A percentile compares a stretch with the other conserved stretches of the same genome.
Conservation (phyloP, 2,329 filamentous ascomycete genomes). For the Apiospora saccharicola region DNA sequence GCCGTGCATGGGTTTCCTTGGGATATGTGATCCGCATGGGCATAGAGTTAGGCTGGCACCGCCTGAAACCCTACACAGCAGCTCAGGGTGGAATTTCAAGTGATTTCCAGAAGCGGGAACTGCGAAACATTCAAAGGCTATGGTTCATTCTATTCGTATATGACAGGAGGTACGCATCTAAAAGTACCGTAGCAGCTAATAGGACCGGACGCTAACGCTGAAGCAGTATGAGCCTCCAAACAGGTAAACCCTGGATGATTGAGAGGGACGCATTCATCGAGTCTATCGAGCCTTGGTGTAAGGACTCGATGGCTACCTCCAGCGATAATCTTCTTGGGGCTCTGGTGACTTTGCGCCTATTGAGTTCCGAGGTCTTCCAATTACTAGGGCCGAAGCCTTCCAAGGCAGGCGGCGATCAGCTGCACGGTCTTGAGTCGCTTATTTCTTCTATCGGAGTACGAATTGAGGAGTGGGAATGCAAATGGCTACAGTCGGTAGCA, state of each 20-base stretch:
- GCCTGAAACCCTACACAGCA: constrained; percentile 31
- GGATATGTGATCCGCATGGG: constrained; percentile 50
- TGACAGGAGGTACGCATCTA: constrained; percentile 49
- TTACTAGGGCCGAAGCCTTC: constrained; percentile 32
- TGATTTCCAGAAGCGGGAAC: constrained; percentile 36
- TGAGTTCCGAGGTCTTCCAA: constrained; percentile 45
- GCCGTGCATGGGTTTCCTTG: constrained; percentile 47
- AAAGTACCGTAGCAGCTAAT: too few species aligned
- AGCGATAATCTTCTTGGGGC: constrained; percentile 47
- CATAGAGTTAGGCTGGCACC: constrained; percentile 49
- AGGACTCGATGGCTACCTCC: constrained; percentile 31
- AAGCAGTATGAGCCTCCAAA: constrained; percentile 48
- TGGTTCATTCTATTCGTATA: constrained; percentile 50
- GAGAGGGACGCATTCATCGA: constrained; percentile 47
- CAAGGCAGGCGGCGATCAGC: constrained; percentile 26
- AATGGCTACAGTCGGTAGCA: constrained; percentile 30
- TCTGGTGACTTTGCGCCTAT: constrained; percentile 45
- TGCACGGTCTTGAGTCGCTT: constrained; percentile 36
- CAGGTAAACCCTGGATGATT: constrained; percentile 52
- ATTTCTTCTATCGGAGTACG: constrained; percentile 35
- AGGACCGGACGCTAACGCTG: constrained; percentile 9
- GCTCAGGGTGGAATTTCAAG: constrained; percentile 7
- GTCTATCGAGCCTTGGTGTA: constrained; percentile 46
- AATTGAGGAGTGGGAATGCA: constrained; percentile 38
- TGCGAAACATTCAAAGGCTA: constrained; percentile 45